Base-by-base conservation (phyloP, 768 basidiomycete species). In the Tricholomella constricta region DNA sequence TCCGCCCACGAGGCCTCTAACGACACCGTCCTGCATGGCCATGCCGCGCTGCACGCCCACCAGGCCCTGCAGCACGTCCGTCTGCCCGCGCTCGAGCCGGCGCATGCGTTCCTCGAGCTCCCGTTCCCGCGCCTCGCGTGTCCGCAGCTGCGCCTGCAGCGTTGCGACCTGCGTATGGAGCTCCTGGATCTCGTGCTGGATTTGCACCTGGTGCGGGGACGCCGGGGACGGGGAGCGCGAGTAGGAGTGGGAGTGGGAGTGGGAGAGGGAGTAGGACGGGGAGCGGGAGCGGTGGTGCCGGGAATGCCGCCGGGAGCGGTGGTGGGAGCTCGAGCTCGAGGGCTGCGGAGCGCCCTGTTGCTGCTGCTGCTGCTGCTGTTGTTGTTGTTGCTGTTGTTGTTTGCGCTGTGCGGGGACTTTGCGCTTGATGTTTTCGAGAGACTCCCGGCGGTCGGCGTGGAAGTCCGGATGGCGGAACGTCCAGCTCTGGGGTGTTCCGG, bases 11-110 rank as follows among this genome's bases (percentile, higher is more conserved):
- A 94, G 65, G 60, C 81, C 84, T 70, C 91, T 88, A 82, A 91
- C 86, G 49, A 93, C 67, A 36, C 82, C 83, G 60, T 95, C 93
- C 74, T 93, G 91, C 69, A 91, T 86, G 27, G 87, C 88, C 82
- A 86, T 82, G 59, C 82, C 87, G 32, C 73, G 44, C 49, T 74
- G 73, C 31, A 75, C 70, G 0, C 66, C 68, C 9, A 69, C 70
- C 62, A 77, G 68, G 44, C 74, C 72, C 19, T 69, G 66, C 11
- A 73, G 55, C 6, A 75, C 65, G 31, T 62, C 71, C 56, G 74
- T 69, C 48, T 74, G 74, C 40, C 69, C 72, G 45, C 72, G 54
- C 62, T 77, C 75, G n/a, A 77, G 58, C 14, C 41, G 61, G 31
- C 73, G 58, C 22, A 75, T 51, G 12, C 75, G 48, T n/a, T 64